Evolutionary conservation across 176 grass and related monocot genomes (phyloP).

Genomic region (Cenchrus purpureus): DNA sequence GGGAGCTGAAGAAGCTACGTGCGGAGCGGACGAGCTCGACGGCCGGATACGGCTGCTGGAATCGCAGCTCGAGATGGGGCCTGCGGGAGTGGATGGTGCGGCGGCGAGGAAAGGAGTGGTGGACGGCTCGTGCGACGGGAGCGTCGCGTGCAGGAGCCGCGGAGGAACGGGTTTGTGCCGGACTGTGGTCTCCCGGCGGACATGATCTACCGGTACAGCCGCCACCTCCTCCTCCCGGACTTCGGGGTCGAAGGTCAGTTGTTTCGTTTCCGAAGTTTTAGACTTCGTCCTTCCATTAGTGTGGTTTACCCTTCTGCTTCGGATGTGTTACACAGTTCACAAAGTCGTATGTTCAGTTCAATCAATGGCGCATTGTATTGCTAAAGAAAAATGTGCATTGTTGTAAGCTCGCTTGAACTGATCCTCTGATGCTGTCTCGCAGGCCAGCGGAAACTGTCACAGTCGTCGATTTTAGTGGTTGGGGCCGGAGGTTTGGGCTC

Average conservation of each 20-base stretch:
- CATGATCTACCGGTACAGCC: slow-evolving; percentile 87
- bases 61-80: slow-evolving; percentile 40
- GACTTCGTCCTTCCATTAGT: not conserved
- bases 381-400: not conserved
- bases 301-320: not conserved
- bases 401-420: not conserved
- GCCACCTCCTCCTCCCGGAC: slow-evolving; percentile 88
- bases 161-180: slow-evolving; percentile 9
- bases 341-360: not conserved
- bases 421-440: slow-evolving; percentile 10
- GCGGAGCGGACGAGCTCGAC: slow-evolving; percentile 63
- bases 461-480: not conserved
- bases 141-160: slow-evolving; percentile 20
- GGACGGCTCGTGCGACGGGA: not conserved
- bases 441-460: not conserved
- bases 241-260: slow-evolving; percentile 79
- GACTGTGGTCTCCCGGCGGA: slow-evolving; percentile 41
- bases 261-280: not conserved
- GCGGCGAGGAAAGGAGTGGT: not conserved
- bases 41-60: slow-evolving; percentile 63
- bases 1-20: slow-evolving; percentile 63
- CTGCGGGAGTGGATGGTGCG: slow-evolving; percentile 8
- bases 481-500: not conserved
- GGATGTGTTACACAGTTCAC: not conserved
- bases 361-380: not conserved